Evolutionary conservation across 2,329 filamentous ascomycete genomes (phyloP).

Genomic region (Xylaria sp.): DNA sequence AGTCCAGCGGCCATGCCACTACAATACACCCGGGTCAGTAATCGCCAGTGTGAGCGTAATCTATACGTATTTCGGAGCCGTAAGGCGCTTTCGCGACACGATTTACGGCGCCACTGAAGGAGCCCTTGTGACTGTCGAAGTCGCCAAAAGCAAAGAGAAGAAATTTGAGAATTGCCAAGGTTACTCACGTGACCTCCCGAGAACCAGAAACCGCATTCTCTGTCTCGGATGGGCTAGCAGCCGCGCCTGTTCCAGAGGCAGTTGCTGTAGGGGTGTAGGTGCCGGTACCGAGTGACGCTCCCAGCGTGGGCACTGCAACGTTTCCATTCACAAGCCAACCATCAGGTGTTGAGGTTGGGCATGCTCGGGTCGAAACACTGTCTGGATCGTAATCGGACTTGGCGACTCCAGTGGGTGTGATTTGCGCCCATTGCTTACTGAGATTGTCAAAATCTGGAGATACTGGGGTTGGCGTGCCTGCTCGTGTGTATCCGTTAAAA

Average conservation of each 20-base stretch:
- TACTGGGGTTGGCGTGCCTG: constrained; percentile 78
- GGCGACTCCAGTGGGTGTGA: constrained; percentile 75
- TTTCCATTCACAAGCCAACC: constrained; percentile 80
- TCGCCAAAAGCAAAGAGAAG: neutral
- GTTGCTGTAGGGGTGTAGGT: constrained; percentile 45
- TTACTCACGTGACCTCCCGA: constrained; percentile 55
- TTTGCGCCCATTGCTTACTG: constrained; percentile 77
- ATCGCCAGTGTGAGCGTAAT: neutral
- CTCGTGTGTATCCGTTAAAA: constrained; percentile 74
- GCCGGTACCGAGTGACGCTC: constrained; percentile 58
- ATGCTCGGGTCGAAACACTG: constrained; percentile 71
- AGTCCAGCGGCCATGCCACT: constrained; percentile 61
- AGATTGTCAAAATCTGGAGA: constrained; percentile 83
- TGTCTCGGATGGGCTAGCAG: constrained; percentile 48
- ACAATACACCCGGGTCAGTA: constrained; percentile 5
- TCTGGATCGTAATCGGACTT: constrained; percentile 72
- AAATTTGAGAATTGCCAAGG: neutral
- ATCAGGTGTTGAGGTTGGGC: constrained; percentile 74
- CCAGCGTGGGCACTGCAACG: constrained; percentile 75
- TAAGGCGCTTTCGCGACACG: neutral
- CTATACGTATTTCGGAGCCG: neutral
- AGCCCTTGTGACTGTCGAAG: neutral
- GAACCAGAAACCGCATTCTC: constrained; percentile 58
- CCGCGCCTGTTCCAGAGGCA: constrained; percentile 41
- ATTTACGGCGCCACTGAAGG: neutral